Percentiles rank a stretch among this genome's conserved stretches.
These are phyloP conservation scores for Salix viminalis DNA, from an alignment of 345 rosid genomes.

Conservation along the genomic window DNA sequence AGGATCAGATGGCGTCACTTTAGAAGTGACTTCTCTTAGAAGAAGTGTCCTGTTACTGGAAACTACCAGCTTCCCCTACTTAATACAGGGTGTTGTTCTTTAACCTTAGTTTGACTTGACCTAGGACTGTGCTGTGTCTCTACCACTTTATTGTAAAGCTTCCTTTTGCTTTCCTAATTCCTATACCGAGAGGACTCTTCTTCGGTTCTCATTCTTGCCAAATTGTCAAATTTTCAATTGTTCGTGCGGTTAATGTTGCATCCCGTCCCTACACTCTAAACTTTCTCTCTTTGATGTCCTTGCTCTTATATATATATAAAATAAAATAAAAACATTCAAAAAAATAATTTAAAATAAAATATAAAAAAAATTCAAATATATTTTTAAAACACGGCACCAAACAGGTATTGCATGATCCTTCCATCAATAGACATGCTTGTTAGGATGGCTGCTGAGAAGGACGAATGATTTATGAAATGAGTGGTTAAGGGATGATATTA, in stretches of 20 bases:
- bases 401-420: background rate
- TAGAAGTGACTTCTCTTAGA: background rate
- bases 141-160: background rate
- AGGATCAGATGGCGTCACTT: background rate
- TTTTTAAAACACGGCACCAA: no score
- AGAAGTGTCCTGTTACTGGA: background rate
- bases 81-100: background rate
- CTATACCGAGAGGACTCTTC: no score
- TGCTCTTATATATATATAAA: background rate
- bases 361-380: no score
- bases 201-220: no score
- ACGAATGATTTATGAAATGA: background rate
- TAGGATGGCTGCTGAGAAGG: background rate
- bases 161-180: background rate
- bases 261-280: background rate
- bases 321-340: no score
- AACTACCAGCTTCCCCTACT: background rate
- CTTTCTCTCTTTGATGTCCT: background rate
- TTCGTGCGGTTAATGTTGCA: background rate
- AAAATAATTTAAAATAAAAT: no score
- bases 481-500: background rate
- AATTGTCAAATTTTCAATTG: no score
- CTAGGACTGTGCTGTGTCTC: background rate
- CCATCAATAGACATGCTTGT: background rate
- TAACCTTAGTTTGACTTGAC: background rate